Base-by-base conservation (phyloP, 2,329 filamentous ascomycete genomes). In the Coniochaeta prunicola region DNA sequence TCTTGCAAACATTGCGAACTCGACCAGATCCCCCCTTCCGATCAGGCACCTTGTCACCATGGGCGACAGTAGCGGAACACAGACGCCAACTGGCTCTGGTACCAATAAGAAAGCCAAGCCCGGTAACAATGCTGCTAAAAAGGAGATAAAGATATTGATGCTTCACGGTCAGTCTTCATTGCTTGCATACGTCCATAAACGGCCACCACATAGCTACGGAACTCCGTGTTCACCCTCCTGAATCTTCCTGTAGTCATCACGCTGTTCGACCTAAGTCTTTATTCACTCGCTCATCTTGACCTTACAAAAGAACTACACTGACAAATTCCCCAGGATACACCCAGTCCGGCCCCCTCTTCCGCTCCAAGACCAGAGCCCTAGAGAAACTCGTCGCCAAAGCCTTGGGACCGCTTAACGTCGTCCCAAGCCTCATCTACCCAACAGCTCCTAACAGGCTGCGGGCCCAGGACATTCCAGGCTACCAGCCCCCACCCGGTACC, bases 291-390 rank as follows among this genome's bases (percentile, higher is more conserved):
- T 4, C 13, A 19, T 33, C 17, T 24, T 34, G 9, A 33, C 12
- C 8, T 10, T 12, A 13, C n/a, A n/a, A 33, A 33, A 40, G 19
- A 45, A 21, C 40, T 24, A 45, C 21, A 33, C 21, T 28, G 50
- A 34, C 40, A 42, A n/a, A 59, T 38, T n/a, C 59, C 17, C 38
- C 59, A 87, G 89, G 93, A 73, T 97, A 87, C 82, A 96, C 93
- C 8, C 93, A 97, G 79, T 96, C 90, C 30, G 92, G 92, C 4
- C 74, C 87, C 4, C 79, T 92, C 63, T 97, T 97, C 82, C 88
- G 85, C 70, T 84, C 88, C 72, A 97, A 97, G 77, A 96, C 91
- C 53, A 90, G 91, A 71, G 91, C 91, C 12, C 79, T 97, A 1
- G 85, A 92, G 66, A 96, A 97, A 73, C 78, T 87, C 58, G 82